Evolutionary conservation across 805 yeast genomes (phyloP).

Genomic region (Metschnikowia shivogae): DNA sequence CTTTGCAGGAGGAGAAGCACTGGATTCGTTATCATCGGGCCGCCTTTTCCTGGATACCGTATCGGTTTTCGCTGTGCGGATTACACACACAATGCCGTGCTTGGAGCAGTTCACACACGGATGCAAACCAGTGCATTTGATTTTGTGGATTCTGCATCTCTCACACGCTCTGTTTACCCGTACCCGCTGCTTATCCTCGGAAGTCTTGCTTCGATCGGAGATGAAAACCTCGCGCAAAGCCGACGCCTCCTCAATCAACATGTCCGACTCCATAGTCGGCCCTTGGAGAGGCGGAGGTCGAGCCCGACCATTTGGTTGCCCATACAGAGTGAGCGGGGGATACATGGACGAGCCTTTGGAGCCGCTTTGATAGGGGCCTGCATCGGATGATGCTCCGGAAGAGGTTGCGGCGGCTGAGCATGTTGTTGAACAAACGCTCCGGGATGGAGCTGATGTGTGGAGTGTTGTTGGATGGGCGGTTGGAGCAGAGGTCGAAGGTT

Average conservation of each 20-base stretch:
- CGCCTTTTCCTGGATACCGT: neutral
- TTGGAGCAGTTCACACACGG: constrained; percentile 49
- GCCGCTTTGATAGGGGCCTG: neutral
- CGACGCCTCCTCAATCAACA: neutral
- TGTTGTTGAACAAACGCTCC: neutral
- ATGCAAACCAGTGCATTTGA: constrained; percentile 50
- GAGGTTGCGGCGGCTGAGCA: neutral
- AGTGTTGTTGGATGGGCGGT: neutral
- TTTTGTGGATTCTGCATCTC: constrained; percentile 51
- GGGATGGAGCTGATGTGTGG: neutral
- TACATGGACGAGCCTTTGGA: neutral
- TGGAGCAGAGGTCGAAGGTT: constrained; percentile 1
- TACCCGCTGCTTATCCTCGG: constrained; percentile 18
- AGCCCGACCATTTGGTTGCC: neutral
- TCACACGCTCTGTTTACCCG: constrained; percentile 54
- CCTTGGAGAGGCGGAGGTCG: neutral
- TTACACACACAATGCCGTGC: constrained; percentile 34
- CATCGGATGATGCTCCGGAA: neutral
- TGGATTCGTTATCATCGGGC: neutral
- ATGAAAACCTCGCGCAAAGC: neutral
- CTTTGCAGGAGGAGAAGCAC: neutral
- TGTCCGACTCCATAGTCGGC: neutral
- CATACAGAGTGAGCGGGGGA: neutral
- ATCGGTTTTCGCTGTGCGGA: constrained; percentile 3
- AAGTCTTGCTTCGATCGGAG: neutral